phyloP scores from a whole-genome alignment of 208 protist genomes.

The Trypanosoma congolense region DNA sequence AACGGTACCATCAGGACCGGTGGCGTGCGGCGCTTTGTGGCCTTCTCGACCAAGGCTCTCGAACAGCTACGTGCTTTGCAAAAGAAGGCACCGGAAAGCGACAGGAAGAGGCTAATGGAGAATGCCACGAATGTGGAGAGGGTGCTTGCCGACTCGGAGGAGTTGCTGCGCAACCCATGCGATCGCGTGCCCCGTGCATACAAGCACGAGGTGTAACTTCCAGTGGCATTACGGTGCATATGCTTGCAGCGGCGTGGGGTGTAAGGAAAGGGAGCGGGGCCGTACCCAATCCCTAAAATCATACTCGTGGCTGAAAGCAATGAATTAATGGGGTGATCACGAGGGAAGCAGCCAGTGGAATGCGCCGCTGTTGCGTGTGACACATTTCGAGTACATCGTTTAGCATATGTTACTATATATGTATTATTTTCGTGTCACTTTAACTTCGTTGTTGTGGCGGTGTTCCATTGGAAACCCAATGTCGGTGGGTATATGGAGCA shows the following conservation, averaged over 20 bases:
- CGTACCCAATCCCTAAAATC: too few species aligned
- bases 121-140: slow-evolving; percentile 30
- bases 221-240: background rate
- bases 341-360: too few species aligned
- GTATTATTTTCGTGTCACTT: too few species aligned
- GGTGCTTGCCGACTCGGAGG: slow-evolving; percentile 44
- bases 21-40: slow-evolving; percentile 43
- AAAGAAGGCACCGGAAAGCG: slow-evolving; percentile 8
- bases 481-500: too few species aligned
- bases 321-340: too few species aligned
- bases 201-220: slow-evolving; percentile 21
- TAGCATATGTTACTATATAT: too few species aligned
- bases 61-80: slow-evolving; percentile 24
- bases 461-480: too few species aligned
- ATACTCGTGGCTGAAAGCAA: too few species aligned
- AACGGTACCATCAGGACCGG: slow-evolving; percentile 34
- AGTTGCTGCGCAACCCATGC: slow-evolving; percentile 32
- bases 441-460: too few species aligned
- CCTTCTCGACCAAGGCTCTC: slow-evolving; percentile 32
- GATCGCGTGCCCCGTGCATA: slow-evolving; percentile 34
- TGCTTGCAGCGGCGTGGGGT: background rate
- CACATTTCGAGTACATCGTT: too few species aligned
- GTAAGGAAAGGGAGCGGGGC: background rate
- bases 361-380: too few species aligned
- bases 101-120: slow-evolving; percentile 21